Base-by-base conservation (phyloP, 2,329 filamentous ascomycete genomes). In the Fusarium domesticum region DNA sequence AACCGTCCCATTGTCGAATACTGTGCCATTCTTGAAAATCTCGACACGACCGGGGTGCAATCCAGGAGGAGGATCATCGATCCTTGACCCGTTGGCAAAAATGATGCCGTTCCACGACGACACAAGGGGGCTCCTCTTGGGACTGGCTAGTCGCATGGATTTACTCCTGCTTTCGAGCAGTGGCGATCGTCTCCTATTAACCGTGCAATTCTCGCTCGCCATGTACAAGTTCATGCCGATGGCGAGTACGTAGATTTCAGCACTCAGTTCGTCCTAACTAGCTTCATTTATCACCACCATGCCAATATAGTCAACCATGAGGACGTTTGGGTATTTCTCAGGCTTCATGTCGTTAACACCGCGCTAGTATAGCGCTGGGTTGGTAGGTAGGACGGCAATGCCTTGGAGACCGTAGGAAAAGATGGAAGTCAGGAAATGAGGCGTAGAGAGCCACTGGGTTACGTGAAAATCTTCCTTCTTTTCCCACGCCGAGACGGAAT, bases 221-320 rank as follows among this genome's bases (percentile, higher is more conserved):
- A 18, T 30, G 23, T 38, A 38, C n/a, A 38, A 3, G 23, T 38
- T 38, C 14, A 38, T 7, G 17, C 36, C 36, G 14, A 38, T 30
- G 5, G 23, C 36, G 11, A 38, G 20, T 10, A 10, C 25, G 14
- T 38, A 31, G 6, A 30, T 14, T 16, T 38, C 36, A 10, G 15
- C 20, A 25, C 36, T 38, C 20, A 38, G 20, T 7, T 17, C n/a
- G 11, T 38, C 20, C 36, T 20, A 38, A 15, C 17, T 20, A 12
- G 36, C 11, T 14, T 38, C 16, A 17, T 18, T 12, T 16, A 16
- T 6, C 14, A 38, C n/a, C 16, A 31, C n/a, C n/a, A 30, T 17
- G 16, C 36, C 23, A 16, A 38, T 30, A 16, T 38, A 38, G n/a
- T 38, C 36, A 15, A 38, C 15, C 23, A 38, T 16, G n/a, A 38